phyloP scores from a whole-genome alignment of 2,329 filamentous ascomycete genomes.

The Fusarium newnesense region DNA sequence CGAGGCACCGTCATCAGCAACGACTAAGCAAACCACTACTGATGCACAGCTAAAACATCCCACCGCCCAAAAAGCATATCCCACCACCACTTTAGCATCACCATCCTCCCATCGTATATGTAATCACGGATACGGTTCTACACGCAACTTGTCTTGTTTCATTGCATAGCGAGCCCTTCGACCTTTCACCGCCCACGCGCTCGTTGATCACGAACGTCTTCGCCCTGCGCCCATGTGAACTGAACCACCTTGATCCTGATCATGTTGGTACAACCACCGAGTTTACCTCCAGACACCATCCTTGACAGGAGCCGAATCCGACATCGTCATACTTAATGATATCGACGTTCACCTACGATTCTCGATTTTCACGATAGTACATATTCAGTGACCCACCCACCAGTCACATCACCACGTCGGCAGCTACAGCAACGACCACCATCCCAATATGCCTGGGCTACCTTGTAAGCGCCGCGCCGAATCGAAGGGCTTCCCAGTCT shows the following conservation, averaged over 20 bases:
- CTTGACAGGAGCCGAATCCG: slow-evolving; percentile 50
- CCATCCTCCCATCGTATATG: slow-evolving; percentile 11
- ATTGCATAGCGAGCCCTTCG: neutral
- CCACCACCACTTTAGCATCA: slow-evolving; percentile 7
- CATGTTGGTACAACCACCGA: slow-evolving; percentile 55
- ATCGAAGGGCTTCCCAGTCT: slow-evolving; percentile 18
- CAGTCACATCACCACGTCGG: neutral
- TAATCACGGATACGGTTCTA: slow-evolving; percentile 18
- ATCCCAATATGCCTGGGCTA: slow-evolving; percentile 64
- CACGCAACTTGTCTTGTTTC: neutral
- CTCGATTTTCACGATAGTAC: slow-evolving; percentile 16
- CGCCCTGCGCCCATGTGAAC: slow-evolving; percentile 48
- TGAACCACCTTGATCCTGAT: slow-evolving; percentile 48
- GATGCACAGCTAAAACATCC: slow-evolving; percentile 26
- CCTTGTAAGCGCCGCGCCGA: slow-evolving; percentile 57
- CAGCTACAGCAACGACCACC: slow-evolving; percentile 4
- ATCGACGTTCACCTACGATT: slow-evolving; percentile 48
- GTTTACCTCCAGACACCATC: slow-evolving; percentile 49
- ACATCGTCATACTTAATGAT: slow-evolving; percentile 54
- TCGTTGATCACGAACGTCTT: slow-evolving; percentile 11
- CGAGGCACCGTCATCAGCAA: slow-evolving; percentile 30
- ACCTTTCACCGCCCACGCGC: neutral
- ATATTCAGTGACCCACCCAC: slow-evolving; percentile 11
- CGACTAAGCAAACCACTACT: slow-evolving; percentile 23
- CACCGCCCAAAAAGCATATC: slow-evolving; percentile 36